These are phyloP conservation scores for Pluteus cervinus DNA, from an alignment of 768 basidiomycete genomes.

Conservation along the genomic window DNA sequence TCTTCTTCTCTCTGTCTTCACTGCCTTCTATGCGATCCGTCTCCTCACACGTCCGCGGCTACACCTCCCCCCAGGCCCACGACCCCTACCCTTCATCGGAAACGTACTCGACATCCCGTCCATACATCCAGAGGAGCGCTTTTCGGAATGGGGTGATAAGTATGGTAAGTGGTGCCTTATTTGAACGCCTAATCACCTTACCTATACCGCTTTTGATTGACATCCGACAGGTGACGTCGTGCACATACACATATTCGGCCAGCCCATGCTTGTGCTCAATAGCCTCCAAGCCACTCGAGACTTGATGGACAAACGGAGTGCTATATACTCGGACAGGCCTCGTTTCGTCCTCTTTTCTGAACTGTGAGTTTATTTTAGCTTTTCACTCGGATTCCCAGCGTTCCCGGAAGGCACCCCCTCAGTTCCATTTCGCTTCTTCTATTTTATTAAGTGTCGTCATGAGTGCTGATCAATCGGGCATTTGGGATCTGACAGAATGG, in stretches of 20 bases:
- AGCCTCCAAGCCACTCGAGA: slow-evolving; percentile 36
- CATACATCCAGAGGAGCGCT: slow-evolving; percentile 31
- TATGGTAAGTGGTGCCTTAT: slow-evolving; percentile 31
- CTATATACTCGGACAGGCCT: slow-evolving; percentile 50
- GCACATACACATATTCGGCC: slow-evolving; percentile 34
- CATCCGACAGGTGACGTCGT: slow-evolving; percentile 35
- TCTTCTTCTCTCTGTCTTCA: slow-evolving; percentile 7
- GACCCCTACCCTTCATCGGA: slow-evolving; percentile 37
- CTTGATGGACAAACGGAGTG: slow-evolving; percentile 46
- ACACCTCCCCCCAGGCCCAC: slow-evolving; percentile 43
- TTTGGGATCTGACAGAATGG: slow-evolving; percentile 30
- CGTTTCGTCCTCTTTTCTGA: slow-evolving; percentile 42
- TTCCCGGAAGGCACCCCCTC: background rate
- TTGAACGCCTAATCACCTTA: too few relatives aligned
- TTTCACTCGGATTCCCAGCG: too few relatives aligned
- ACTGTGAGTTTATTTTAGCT: slow-evolving; percentile 26
- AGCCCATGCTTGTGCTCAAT: slow-evolving; percentile 45
- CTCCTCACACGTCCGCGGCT: slow-evolving; percentile 15
- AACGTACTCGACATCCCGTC: slow-evolving; percentile 40
- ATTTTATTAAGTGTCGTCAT: too few relatives aligned
- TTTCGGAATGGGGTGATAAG: slow-evolving; percentile 32
- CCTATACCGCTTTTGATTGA: slow-evolving; percentile 1
- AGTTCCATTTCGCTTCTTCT: background rate
- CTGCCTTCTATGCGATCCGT: slow-evolving; percentile 16
- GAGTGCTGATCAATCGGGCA: background rate